Conservation (phyloP, 140 eudicot genomes). For the Flaveria floridana region DNA sequence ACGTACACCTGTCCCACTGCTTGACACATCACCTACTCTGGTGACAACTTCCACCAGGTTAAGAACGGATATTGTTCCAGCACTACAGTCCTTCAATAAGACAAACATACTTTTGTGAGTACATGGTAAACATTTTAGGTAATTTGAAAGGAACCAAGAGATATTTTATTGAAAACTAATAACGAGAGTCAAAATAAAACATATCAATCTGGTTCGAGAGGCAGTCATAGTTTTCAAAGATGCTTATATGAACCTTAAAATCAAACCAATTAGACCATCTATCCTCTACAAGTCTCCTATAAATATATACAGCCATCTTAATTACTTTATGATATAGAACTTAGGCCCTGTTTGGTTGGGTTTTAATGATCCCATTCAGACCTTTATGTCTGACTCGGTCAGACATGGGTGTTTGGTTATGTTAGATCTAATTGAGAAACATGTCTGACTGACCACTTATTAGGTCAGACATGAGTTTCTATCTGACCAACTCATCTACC, state of each 20-base stretch:
- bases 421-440: too few relatives aligned
- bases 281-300: not conserved
- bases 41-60: slow-evolving; percentile 68
- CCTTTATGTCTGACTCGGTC: too few relatives aligned
- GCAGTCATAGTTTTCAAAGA: not conserved
- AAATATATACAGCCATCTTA: not conserved
- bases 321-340: not conserved
- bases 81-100: slow-evolving; percentile 50
- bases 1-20: slow-evolving; percentile 40
- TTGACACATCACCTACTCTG: slow-evolving; percentile 43
- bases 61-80: slow-evolving; percentile 57
- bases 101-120: slow-evolving; percentile 10
- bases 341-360: not conserved
- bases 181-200: not conserved
- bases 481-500: too few relatives aligned
- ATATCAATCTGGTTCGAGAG: not conserved
- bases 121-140: slow-evolving; percentile 10
- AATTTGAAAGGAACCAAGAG: not conserved
- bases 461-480: too few relatives aligned
- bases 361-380: too few relatives aligned
- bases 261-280: not conserved
- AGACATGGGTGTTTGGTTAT: too few relatives aligned
- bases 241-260: not conserved
- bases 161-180: not conserved
- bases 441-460: too few relatives aligned